A percentile compares a stretch with the other conserved stretches of the same genome.
Evolutionary conservation across 352 stramenopile genomes (phyloP).

Genomic region (Globisporangium yorkense): DNA sequence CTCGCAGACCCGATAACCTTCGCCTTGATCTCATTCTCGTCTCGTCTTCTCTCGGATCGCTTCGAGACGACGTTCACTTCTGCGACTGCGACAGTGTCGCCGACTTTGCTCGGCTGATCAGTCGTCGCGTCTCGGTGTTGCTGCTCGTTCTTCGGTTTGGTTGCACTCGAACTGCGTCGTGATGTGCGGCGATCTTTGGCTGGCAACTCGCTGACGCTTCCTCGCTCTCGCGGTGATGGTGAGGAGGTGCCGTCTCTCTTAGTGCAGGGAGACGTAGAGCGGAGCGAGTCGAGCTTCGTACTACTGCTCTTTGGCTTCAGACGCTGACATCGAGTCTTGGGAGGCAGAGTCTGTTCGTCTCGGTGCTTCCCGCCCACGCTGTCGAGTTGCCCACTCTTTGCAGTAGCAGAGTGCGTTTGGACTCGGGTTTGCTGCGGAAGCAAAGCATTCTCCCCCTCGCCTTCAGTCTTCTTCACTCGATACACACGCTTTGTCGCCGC

Average conservation of each 20-base stretch:
- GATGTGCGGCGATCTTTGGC: background rate
- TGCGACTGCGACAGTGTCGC: background rate
- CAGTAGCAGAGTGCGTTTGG: background rate
- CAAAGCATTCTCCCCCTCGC: background rate
- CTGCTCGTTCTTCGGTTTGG: background rate
- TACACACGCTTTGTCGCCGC: background rate
- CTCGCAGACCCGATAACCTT: background rate
- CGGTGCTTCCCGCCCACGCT: background rate
- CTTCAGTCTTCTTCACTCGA: background rate
- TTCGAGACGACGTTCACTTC: background rate
- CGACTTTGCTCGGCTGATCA: background rate
- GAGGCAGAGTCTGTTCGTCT: background rate
- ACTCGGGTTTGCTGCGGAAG: no score
- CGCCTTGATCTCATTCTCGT: background rate
- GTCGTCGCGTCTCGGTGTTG: background rate
- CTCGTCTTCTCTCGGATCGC: background rate
- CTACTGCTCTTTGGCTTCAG: background rate
- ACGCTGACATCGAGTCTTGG: background rate
- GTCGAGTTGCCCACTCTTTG: background rate
- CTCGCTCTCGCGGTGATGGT: background rate
- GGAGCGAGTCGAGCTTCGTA: background rate
- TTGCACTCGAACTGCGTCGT: background rate
- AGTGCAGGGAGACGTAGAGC: background rate
- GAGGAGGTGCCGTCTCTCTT: background rate
- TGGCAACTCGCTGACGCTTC: background rate